A percentile compares a stretch with the other conserved stretches of the same genome.
These are phyloP conservation scores for Hyphochytrium catenoides DNA, from an alignment of 352 stramenopile species.

Conservation along the genomic window DNA sequence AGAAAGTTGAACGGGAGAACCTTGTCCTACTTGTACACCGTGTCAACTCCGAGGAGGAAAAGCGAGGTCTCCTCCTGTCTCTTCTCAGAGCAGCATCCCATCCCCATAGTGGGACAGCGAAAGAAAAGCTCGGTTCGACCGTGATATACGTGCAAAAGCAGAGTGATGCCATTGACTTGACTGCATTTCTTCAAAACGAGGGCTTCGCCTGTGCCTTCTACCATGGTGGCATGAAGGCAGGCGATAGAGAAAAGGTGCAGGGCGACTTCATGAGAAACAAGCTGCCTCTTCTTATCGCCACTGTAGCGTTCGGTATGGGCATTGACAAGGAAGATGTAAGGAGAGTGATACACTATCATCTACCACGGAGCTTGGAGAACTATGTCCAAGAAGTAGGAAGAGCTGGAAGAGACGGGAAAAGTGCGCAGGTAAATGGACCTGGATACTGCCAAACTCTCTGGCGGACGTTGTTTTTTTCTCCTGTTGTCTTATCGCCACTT, in stretches of 20 bases:
- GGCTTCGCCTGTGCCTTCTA: conserved; percentile 26
- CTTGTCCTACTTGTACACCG: not conserved
- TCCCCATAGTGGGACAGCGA: not conserved
- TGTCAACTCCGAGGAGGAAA: not conserved
- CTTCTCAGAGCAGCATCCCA: conserved; percentile 7
- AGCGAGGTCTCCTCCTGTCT: conserved; percentile 8
- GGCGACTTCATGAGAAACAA: conserved; percentile 58
- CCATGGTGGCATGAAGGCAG: conserved; percentile 69
- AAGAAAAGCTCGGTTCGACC: not conserved
- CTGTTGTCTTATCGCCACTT: conserved; percentile 13
- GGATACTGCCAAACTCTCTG: conserved; percentile 29
- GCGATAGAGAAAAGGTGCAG: conserved; percentile 42
- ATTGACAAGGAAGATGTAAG: conserved; percentile 95
- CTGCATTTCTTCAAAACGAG: conserved; percentile 27
- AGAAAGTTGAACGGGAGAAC: not conserved
- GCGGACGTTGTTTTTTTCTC: conserved; percentile 36
- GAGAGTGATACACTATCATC: conserved; percentile 92
- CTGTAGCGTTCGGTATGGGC: conserved; percentile 92
- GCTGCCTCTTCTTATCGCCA: conserved; percentile 77
- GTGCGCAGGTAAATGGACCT: too few species aligned
- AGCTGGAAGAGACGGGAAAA: conserved; percentile 75
- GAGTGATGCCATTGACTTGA: conserved; percentile 35
- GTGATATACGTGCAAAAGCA: conserved; percentile 64
- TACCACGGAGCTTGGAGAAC: conserved; percentile 88
- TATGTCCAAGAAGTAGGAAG: conserved; percentile 94